Evolutionary conservation across 179 eudicot genomes (phyloP).

Genomic region (Corrigiola litoralis): DNA sequence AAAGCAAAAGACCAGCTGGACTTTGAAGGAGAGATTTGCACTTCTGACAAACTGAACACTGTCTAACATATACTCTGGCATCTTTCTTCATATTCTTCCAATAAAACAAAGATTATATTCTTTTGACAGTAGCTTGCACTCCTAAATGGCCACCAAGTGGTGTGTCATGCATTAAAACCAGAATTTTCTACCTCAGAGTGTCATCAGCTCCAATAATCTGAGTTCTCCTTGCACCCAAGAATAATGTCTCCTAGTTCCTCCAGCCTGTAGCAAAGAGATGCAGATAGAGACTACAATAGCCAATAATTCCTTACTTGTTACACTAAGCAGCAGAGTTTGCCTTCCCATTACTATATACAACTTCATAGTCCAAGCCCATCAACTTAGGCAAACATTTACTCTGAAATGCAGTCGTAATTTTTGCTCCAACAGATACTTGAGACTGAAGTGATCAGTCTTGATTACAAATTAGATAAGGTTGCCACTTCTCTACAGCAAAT

Average conservation of each 20-base stretch:
- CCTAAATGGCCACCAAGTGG: slow-evolving; percentile 6
- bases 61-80: background rate
- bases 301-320: background rate
- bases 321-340: slow-evolving; percentile 9
- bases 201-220: background rate
- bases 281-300: background rate
- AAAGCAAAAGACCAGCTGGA: background rate
- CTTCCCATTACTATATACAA: background rate
- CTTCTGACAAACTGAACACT: background rate
- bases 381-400: background rate
- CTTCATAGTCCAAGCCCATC: background rate
- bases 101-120: background rate
- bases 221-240: background rate
- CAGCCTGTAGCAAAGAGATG: background rate
- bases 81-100: background rate
- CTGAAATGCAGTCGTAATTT: background rate
- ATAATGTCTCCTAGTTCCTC: background rate
- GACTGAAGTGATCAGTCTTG: background rate
- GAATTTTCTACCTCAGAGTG: background rate
- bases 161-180: background rate
- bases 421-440: too few species aligned
- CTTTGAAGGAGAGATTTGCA: background rate
- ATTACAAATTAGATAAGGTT: slow-evolving; percentile 9
- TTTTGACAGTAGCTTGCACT: background rate
- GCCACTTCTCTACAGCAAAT: slow-evolving; percentile 1